phyloP scores from a whole-genome alignment of 164 flowering plant species.

The Akebia trifoliata region DNA sequence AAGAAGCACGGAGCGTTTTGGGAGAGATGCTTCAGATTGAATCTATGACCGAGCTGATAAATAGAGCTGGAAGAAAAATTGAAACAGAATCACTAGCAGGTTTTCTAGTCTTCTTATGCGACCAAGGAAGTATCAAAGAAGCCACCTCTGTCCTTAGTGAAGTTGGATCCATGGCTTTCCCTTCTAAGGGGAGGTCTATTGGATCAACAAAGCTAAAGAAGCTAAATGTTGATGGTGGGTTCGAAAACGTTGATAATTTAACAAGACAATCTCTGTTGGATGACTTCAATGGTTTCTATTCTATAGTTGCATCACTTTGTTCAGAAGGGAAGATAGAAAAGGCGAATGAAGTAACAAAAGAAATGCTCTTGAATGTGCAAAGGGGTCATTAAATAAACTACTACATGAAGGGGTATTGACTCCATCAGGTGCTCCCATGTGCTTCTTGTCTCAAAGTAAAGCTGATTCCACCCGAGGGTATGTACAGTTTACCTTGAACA shows the following conservation, averaged over 20 bases:
- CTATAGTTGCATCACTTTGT: slow-evolving; percentile 49
- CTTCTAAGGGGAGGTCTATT: slow-evolving; percentile 19
- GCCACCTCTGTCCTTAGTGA: slow-evolving; percentile 57
- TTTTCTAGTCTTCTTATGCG: slow-evolving; percentile 52
- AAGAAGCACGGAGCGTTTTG: slow-evolving; percentile 67
- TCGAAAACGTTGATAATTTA: slow-evolving; percentile 2
- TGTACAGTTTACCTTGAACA: slow-evolving; percentile 7
- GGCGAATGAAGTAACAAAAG: slow-evolving; percentile 49
- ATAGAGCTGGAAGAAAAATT: slow-evolving; percentile 38
- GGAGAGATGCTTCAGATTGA: slow-evolving; percentile 73
- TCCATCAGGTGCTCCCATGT: background rate
- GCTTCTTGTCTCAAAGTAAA: too few relatives aligned
- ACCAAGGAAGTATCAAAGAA: slow-evolving; percentile 61
- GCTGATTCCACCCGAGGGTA: background rate
- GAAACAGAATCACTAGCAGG: slow-evolving; percentile 47
- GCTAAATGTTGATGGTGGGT: slow-evolving; percentile 13
- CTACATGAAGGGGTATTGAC: background rate
- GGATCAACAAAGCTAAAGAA: slow-evolving; percentile 13
- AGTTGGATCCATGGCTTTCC: slow-evolving; percentile 42
- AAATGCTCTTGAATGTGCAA: slow-evolving; percentile 27
- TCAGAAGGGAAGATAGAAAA: slow-evolving; percentile 45
- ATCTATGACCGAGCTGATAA: slow-evolving; percentile 45
- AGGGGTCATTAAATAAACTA: slow-evolving; percentile 1
- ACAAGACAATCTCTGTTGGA: slow-evolving; percentile 8
- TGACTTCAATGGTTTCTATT: slow-evolving; percentile 47